Evolutionary conservation across 1,284 basidiomycete species (phyloP).

Genomic region (Apiotrichum sp.): DNA sequence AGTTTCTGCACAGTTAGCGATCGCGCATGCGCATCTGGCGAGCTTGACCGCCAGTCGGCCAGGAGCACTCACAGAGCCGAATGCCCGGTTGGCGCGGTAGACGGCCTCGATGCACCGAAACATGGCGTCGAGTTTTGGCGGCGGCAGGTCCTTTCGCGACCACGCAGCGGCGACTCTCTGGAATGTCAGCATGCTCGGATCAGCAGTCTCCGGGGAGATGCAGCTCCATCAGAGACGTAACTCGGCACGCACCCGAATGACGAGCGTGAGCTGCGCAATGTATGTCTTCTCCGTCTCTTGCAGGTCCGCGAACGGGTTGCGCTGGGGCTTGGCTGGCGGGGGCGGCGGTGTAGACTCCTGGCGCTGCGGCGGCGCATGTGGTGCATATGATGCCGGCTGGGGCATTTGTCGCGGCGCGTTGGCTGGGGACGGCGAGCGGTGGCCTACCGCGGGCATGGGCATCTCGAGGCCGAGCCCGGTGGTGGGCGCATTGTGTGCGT

Average conservation of each 20-base stretch:
- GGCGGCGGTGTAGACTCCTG: neutral
- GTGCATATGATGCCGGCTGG: no score
- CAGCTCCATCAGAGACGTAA: neutral
- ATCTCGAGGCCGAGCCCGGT: neutral
- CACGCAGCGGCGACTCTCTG: slow-evolving; percentile 95
- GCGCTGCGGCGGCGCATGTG: neutral
- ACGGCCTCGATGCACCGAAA: slow-evolving; percentile 87
- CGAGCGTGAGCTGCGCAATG: slow-evolving; percentile 81
- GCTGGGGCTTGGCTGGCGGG: neutral
- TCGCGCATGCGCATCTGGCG: slow-evolving; percentile 30
- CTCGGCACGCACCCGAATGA: slow-evolving; percentile 68
- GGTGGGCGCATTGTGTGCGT: neutral
- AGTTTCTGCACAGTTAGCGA: slow-evolving; percentile 59
- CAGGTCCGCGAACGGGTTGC: slow-evolving; percentile 82
- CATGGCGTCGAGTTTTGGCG: slow-evolving; percentile 84
- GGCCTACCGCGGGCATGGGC: neutral
- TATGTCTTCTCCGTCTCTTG: slow-evolving; percentile 90
- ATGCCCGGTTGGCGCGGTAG: slow-evolving; percentile 80
- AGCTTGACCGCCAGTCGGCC: no score
- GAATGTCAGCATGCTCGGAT: slow-evolving; percentile 3
- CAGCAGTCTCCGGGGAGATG: neutral
- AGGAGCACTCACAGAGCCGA: slow-evolving; percentile 57
- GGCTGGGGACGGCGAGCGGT: neutral
- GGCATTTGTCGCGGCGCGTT: no score
- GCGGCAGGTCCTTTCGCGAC: slow-evolving; percentile 91